Percentiles rank a stretch among this genome's conserved stretches.
Conservation (phyloP, 1,139 yeast species). For the Saccharomyces hybrid region DNA sequence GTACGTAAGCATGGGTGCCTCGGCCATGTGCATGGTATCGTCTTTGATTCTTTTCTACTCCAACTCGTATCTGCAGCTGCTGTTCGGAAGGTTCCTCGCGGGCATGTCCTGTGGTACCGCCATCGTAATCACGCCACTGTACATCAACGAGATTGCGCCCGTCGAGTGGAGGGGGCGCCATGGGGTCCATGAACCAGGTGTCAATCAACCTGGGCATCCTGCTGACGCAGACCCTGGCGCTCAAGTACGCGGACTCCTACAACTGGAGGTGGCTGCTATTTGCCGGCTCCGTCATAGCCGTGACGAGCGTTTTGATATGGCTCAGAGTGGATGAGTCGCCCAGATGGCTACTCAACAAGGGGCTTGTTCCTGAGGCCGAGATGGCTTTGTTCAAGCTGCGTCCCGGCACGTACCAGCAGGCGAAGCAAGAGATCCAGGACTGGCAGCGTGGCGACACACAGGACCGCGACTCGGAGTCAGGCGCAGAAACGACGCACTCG, state of each 20-base stretch:
- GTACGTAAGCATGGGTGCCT: slow-evolving; percentile 48
- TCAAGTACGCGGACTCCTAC: slow-evolving; percentile 53
- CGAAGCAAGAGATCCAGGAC: slow-evolving; percentile 30
- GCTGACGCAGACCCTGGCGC: slow-evolving; percentile 66
- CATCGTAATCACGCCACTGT: slow-evolving; percentile 75
- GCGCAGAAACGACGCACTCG: neutral
- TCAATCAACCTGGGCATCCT: slow-evolving; percentile 79
- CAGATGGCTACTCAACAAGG: slow-evolving; percentile 55
- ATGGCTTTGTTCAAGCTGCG: slow-evolving; percentile 33
- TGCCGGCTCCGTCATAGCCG: slow-evolving; percentile 51
- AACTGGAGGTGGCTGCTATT: slow-evolving; percentile 68
- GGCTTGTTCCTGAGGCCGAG: slow-evolving; percentile 33
- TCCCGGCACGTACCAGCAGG: slow-evolving; percentile 22
- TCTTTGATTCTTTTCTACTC: slow-evolving; percentile 54
- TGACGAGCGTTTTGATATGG: slow-evolving; percentile 40
- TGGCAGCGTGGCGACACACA: slow-evolving; percentile 21
- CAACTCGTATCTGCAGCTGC: slow-evolving; percentile 38
- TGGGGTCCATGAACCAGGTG: slow-evolving; percentile 85
- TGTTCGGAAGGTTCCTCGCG: slow-evolving; percentile 65
- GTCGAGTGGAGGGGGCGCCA: slow-evolving; percentile 53
- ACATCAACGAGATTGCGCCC: slow-evolving; percentile 76
- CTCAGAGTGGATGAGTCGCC: slow-evolving; percentile 69
- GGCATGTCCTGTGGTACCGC: slow-evolving; percentile 88
- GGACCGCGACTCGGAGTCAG: neutral
- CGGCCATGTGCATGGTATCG: slow-evolving; percentile 55